These are phyloP conservation scores for Gossypium aridum DNA, from an alignment of 441 rosid species.

Conservation along the genomic window DNA sequence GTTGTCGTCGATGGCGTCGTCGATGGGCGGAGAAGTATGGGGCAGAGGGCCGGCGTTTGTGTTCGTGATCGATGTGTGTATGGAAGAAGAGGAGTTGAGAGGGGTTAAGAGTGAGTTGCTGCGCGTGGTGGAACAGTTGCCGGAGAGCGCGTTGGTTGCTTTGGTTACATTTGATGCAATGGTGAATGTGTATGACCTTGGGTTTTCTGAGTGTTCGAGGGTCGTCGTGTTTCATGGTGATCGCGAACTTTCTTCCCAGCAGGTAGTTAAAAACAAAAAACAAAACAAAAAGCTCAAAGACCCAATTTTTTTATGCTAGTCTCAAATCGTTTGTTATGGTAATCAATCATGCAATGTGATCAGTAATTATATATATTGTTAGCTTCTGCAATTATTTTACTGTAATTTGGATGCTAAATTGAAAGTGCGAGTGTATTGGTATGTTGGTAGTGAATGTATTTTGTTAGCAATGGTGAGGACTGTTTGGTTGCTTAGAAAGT, in stretches of 20 bases:
- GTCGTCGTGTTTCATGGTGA: conserved; percentile 69
- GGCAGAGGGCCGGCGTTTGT: conserved; percentile 69
- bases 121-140: conserved; percentile 69
- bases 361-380: background rate
- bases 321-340: background rate
- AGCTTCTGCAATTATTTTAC: background rate
- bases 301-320: background rate
- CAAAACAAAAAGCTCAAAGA: background rate
- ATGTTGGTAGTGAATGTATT: background rate
- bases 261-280: conserved; percentile 34
- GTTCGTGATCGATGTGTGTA: conserved; percentile 70
- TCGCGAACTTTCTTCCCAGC: conserved; percentile 57
- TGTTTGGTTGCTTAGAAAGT: background rate
- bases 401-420: background rate
- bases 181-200: conserved; percentile 80
- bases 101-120: conserved; percentile 67
- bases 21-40: conserved; percentile 19
- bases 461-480: background rate
- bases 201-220: conserved; percentile 59
- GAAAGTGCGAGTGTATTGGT: background rate
- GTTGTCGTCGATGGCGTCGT: conserved; percentile 36
- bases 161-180: conserved; percentile 72
- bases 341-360: background rate
- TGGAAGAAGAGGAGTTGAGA: conserved; percentile 56
- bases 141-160: conserved; percentile 63